A percentile compares a stretch with the other conserved stretches of the same genome.
These are phyloP conservation scores for Medicago ruthenica DNA, from an alignment of 306 rosid species.

Conservation along the genomic window DNA sequence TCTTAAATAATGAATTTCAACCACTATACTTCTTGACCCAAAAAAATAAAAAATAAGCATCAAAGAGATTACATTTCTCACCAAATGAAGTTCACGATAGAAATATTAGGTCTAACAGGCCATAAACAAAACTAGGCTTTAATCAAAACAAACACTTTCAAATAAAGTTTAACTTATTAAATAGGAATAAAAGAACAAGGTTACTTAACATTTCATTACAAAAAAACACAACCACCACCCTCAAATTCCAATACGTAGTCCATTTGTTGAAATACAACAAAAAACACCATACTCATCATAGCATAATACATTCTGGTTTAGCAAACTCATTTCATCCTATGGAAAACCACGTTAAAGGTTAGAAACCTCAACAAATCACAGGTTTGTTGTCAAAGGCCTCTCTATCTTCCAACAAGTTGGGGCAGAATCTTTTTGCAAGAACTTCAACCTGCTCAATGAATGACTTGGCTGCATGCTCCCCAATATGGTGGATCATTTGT, in stretches of 20 bases:
- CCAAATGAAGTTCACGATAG: not conserved
- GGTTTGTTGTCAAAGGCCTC: conserved; percentile 62
- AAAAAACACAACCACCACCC: too few species aligned
- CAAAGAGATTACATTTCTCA: not conserved
- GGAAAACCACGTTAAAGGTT: not conserved
- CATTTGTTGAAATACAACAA: not conserved
- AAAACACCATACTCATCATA: not conserved
- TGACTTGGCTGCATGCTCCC: conserved; percentile 61
- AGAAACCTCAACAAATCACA: conserved; percentile 42
- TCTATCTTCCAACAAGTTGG: conserved; percentile 63
- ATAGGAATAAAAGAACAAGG: not conserved
- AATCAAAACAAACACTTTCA: not conserved
- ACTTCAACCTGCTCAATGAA: conserved; percentile 79
- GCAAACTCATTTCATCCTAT: too few species aligned
- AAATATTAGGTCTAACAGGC: not conserved
- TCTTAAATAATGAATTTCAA: too few species aligned
- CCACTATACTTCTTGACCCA: too few species aligned
- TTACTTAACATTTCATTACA: not conserved
- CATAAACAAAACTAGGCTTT: not conserved
- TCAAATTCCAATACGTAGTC: too few species aligned
- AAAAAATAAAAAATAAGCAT: not conserved
- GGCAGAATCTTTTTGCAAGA: conserved; percentile 63
- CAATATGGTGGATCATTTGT: conserved; percentile 70
- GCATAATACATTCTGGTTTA: not conserved
- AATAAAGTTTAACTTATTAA: not conserved